Conservation (phyloP, 345 rosid species). For the Gossypium herbaceum region DNA sequence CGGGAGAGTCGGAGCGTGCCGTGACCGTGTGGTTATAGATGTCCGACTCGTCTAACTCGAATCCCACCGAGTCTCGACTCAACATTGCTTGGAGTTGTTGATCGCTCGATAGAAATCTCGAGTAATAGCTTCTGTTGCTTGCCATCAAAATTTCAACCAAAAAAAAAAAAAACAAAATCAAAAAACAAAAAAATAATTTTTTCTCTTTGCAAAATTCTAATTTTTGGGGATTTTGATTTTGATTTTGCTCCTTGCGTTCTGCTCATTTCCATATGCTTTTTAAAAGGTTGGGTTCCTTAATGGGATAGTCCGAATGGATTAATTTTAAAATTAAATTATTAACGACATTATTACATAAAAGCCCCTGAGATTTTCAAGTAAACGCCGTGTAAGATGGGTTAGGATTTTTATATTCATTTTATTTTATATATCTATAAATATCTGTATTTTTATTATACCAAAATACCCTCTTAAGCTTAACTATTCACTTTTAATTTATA, state of each 20-base stretch:
- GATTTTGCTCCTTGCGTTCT: not conserved
- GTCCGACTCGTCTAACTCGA: slow-evolving; percentile 93
- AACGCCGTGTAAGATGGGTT: too few relatives aligned
- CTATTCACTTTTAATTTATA: too few relatives aligned
- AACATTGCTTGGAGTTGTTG: slow-evolving; percentile 27
- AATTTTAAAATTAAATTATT: not conserved
- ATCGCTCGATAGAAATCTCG: slow-evolving; percentile 54
- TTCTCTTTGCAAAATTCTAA: not conserved
- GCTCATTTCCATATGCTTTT: slow-evolving; percentile 35
- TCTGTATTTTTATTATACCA: too few relatives aligned
- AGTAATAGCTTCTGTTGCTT: slow-evolving; percentile 58
- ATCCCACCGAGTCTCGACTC: slow-evolving; percentile 29
- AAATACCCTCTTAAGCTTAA: too few relatives aligned
- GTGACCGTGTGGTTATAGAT: slow-evolving; percentile 31
- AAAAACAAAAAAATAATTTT: too few relatives aligned
- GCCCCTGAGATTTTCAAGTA: not conserved
- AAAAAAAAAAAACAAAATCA: too few relatives aligned
- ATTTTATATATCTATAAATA: too few relatives aligned
- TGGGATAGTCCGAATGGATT: slow-evolving; percentile 48
- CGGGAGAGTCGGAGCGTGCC: slow-evolving; percentile 49
- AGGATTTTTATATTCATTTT: not conserved
- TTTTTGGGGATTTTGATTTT: not conserved
- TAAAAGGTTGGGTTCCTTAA: slow-evolving; percentile 33
- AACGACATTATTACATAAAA: slow-evolving; percentile 14
- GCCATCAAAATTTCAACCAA: slow-evolving; percentile 43